These are phyloP conservation scores for Pleurostoma richardsiae DNA, from an alignment of 2,329 filamentous ascomycete species.

Conservation along the genomic window DNA sequence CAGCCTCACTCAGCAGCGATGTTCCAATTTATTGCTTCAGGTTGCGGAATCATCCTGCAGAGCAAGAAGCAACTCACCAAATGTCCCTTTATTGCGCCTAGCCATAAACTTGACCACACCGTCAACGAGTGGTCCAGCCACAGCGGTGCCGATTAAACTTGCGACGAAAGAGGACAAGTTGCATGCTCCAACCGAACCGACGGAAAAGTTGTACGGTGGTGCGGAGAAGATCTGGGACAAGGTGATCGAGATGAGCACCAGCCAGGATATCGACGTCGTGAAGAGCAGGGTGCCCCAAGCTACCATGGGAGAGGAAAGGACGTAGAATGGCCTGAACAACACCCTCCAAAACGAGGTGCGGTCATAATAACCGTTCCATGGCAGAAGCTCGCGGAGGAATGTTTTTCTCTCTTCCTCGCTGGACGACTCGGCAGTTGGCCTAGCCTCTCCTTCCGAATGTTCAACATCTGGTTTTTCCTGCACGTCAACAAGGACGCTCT, in stretches of 20 bases:
- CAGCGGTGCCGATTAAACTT: conserved; percentile 21
- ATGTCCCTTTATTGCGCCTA: conserved; percentile 26
- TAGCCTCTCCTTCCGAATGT: background rate
- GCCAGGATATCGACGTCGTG: conserved; percentile 27
- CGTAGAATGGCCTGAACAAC: conserved; percentile 25
- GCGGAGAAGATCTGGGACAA: conserved; percentile 29
- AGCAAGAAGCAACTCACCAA: conserved; percentile 12
- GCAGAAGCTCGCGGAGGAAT: conserved; percentile 21
- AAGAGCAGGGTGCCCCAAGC: conserved; percentile 31
- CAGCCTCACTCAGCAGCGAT: no score
- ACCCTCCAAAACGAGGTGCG: conserved; percentile 28
- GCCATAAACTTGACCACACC: conserved; percentile 25
- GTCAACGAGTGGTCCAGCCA: conserved; percentile 26
- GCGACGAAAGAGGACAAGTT: conserved; percentile 26
- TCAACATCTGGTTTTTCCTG: background rate
- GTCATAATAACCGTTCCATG: conserved; percentile 31
- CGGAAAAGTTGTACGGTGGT: conserved; percentile 28
- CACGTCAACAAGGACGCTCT: conserved; percentile 4
- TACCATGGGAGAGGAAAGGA: conserved; percentile 27
- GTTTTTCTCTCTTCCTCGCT: conserved; percentile 13
- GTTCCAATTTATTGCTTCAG: background rate
- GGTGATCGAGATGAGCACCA: conserved; percentile 20
- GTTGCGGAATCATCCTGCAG: background rate
- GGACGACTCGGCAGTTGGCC: background rate
- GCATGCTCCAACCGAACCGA: conserved; percentile 24